Base-by-base conservation (phyloP, 2,329 filamentous ascomycete genomes). In the Fusarium anguioides region DNA sequence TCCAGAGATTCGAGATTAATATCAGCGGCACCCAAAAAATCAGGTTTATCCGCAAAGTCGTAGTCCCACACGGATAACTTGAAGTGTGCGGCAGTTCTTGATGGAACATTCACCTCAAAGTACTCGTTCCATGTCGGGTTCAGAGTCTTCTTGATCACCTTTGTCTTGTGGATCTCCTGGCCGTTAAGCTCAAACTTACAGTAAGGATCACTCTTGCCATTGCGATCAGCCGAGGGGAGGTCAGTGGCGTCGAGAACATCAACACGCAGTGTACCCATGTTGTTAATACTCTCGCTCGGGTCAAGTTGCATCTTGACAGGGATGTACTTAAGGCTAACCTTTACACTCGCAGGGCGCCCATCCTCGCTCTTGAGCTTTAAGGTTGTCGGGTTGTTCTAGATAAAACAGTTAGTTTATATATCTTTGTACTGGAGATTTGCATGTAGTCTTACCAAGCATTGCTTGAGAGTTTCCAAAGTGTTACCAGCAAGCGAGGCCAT, bases 271-370 rank as follows among this genome's bases (percentile, higher is more conserved):
- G 89, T 94, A 60, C 96, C 96, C 88, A 97, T 97, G 80, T 99
- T 99, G 87, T 97, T 98, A 84, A 99, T 97, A 75, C 94, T 97
- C 80, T 99, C 96, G 73, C 90, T 93, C 0, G 96, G 92, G 74
- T 99, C 94, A 46, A 99, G 90, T 56, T 89, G 84, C 96, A 99
- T 99, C 81, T 92, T 89, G 62, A 98, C 89, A 0, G 96, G 96
- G 23, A 99, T 89, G 76, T 97, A 99, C 79, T 97, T 97, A 74
- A 97, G 86, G 81, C 92, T 96, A 75, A 99, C 91, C 70, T 91
- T 96, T 75, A 99, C 86, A 75, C 89, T 94, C 81, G 24, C 89
- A 79, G 59, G 86, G 86, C 66, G 62, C 49, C 94, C 94, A 39
- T 95, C 87, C 18, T 91, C 89, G 62, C 92, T 91, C 77, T 89